A percentile compares a stretch with the other conserved stretches of the same genome.
Conservation (phyloP, 2,329 filamentous ascomycete genomes). For the Elsinoe batatas region DNA sequence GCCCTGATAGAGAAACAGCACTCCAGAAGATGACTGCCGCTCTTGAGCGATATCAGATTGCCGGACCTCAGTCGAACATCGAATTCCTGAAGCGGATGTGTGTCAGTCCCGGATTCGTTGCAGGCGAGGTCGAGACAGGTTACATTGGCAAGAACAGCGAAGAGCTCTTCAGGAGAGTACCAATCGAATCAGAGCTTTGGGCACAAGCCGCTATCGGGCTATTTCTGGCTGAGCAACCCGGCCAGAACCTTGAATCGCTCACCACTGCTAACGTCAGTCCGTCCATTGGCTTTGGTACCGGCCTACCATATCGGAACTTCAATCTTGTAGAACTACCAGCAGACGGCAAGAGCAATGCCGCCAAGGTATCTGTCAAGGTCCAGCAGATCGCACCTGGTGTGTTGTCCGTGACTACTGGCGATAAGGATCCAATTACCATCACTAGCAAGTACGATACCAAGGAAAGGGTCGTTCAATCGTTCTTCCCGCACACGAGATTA, state of each 20-base stretch:
- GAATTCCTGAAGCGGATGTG: conserved; percentile 91
- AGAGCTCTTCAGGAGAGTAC: conserved; percentile 61
- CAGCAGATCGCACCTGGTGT: conserved; percentile 41
- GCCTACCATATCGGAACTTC: conserved; percentile 48
- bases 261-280: conserved; percentile 33
- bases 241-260: conserved; percentile 21
- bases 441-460: conserved; percentile 38
- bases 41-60: conserved; percentile 81
- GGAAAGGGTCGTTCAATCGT: conserved; percentile 53
- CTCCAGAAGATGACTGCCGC: conserved; percentile 74
- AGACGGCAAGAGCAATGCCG: conserved; percentile 31
- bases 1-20: conserved; percentile 64
- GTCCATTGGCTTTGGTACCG: conserved; percentile 50
- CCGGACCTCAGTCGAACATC: conserved; percentile 87
- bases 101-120: conserved; percentile 68
- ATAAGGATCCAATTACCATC: conserved; percentile 28
- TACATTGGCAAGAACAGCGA: conserved; percentile 85
- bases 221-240: conserved; percentile 38
- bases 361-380: conserved; percentile 35
- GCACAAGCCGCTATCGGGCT: conserved; percentile 79
- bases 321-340: conserved; percentile 41
- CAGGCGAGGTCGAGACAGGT: conserved; percentile 85
- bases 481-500: conserved; percentile 72
- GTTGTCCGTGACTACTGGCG: conserved; percentile 42
- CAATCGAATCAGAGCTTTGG: conserved; percentile 61